Evolutionary conservation across 2,329 filamentous ascomycete species (phyloP).

Genomic region (Tolypocladium tropicale): DNA sequence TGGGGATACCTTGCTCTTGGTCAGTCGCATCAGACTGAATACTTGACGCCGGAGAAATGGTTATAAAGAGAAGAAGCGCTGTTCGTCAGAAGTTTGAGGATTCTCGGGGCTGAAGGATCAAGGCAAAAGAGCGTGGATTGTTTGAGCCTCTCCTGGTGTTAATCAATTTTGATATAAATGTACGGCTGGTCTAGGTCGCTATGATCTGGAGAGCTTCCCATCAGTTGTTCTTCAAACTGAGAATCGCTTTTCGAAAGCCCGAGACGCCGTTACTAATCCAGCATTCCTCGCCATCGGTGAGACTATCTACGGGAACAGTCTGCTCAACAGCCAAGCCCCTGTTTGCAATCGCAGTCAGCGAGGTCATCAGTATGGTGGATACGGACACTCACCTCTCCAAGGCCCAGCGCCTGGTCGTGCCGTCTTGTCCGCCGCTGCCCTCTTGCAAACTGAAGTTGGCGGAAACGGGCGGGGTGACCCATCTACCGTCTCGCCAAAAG

Average conservation of each 20-base stretch:
- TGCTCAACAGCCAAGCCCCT: conserved; percentile 56
- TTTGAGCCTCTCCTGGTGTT: not conserved
- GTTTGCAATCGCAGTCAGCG: conserved; percentile 2
- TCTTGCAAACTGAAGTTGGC: conserved; percentile 19
- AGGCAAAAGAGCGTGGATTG: too few species aligned
- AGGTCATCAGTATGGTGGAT: not conserved
- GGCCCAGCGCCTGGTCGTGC: conserved; percentile 78
- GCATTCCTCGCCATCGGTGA: conserved; percentile 65
- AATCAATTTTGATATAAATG: too few species aligned
- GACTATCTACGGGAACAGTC: conserved; percentile 43
- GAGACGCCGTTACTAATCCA: conserved; percentile 85
- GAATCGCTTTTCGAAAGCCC: conserved; percentile 54
- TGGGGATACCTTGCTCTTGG: too few species aligned
- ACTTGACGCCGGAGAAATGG: too few species aligned
- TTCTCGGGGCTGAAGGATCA: not conserved
- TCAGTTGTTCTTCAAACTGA: conserved; percentile 15
- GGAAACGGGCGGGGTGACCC: conserved; percentile 70
- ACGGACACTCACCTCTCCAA: conserved; percentile 45
- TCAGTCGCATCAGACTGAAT: too few species aligned
- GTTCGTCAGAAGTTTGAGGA: too few species aligned
- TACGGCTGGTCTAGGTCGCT: not conserved
- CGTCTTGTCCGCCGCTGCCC: conserved; percentile 68
- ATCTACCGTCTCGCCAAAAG: conserved; percentile 60
- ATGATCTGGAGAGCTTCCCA: not conserved
- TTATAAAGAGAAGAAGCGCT: too few species aligned